These are phyloP conservation scores for Coniochaeta hoffmannii DNA, from an alignment of 2,329 filamentous ascomycete species.

Conservation along the genomic window DNA sequence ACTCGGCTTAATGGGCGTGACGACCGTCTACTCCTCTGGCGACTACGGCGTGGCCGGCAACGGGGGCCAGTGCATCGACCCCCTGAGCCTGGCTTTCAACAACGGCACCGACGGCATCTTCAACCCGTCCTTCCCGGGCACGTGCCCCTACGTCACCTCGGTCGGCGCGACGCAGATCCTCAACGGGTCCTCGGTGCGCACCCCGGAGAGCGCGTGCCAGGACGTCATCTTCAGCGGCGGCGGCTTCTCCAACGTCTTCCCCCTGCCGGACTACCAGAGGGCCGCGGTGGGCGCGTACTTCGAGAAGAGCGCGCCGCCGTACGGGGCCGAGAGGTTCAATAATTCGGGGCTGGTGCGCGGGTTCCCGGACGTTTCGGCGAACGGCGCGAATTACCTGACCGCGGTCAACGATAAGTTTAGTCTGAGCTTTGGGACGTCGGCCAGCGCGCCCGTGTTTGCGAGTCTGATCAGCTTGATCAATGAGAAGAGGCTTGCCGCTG, in stretches of 20 bases:
- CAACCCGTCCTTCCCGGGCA: conserved; percentile 37
- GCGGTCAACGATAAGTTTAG: conserved; percentile 32
- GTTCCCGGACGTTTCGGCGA: conserved; percentile 39
- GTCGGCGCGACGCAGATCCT: conserved; percentile 43
- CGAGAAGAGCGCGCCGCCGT: conserved; percentile 29
- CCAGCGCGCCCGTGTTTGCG: conserved; percentile 25
- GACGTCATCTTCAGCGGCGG: conserved; percentile 38
- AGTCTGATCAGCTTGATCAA: conserved; percentile 25
- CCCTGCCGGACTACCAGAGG: conserved; percentile 38
- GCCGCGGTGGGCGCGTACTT: conserved; percentile 31
- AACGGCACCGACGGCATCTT: conserved; percentile 30
- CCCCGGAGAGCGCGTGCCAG: conserved; percentile 36
- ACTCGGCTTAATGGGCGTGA: conserved; percentile 43
- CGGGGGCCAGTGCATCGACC: conserved; percentile 26
- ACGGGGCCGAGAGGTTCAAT: conserved; percentile 37
- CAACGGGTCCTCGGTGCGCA: conserved; percentile 27
- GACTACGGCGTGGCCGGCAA: conserved; percentile 39
- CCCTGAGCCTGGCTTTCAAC: conserved; percentile 18
- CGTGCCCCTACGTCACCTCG: conserved; percentile 41
- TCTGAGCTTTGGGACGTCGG: conserved; percentile 41
- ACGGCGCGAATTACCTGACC: conserved; percentile 35
- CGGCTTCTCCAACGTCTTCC: conserved; percentile 42
- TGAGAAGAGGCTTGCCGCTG: conserved; percentile 18
- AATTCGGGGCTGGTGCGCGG: conserved; percentile 34
- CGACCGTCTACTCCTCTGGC: conserved; percentile 42